Evolutionary conservation across 2,329 filamentous ascomycete genomes (phyloP).

Genomic region (Claviceps arundinis): DNA sequence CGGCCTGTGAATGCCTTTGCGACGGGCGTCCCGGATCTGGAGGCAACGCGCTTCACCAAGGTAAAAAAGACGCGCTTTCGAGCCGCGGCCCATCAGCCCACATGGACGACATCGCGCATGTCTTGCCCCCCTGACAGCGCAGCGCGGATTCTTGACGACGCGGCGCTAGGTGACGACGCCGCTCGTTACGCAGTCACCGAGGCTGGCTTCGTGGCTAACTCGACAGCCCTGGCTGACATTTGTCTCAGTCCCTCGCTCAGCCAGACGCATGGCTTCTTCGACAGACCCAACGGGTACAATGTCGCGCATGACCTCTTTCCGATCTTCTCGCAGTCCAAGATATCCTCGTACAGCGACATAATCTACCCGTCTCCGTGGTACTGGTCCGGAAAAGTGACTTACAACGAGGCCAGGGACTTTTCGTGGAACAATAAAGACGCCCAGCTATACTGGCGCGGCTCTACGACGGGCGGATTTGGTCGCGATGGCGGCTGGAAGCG

Average conservation of each 20-base stretch:
- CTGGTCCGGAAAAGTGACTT: conserved; percentile 76
- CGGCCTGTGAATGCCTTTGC: conserved; percentile 31
- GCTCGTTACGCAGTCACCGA: conserved; percentile 56
- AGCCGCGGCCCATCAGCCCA: conserved; percentile 73
- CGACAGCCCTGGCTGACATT: conserved; percentile 78
- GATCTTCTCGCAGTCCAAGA: conserved; percentile 90
- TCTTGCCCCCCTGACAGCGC: conserved; percentile 75
- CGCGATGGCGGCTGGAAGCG: conserved; percentile 80
- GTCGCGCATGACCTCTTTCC: conserved; percentile 76
- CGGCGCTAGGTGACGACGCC: conserved; percentile 55
- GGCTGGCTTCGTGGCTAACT: conserved; percentile 78
- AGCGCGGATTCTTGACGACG: conserved; percentile 51
- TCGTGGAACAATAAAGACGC: conserved; percentile 63
- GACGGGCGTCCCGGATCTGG: not conserved
- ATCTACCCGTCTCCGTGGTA: conserved; percentile 96
- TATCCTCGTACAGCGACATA: conserved; percentile 84
- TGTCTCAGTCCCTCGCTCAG: conserved; percentile 76
- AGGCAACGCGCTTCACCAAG: conserved; percentile 63
- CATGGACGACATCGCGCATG: conserved; percentile 80
- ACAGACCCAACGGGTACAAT: conserved; percentile 76
- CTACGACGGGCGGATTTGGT: conserved; percentile 88
- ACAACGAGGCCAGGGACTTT: conserved; percentile 55
- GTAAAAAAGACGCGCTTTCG: conserved; percentile 76
- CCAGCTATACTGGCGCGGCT: conserved; percentile 86
- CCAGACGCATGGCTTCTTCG: conserved; percentile 78